These are phyloP conservation scores for Dendrobium nobile DNA, from an alignment of 106 monocot genomes.

Conservation along the genomic window DNA sequence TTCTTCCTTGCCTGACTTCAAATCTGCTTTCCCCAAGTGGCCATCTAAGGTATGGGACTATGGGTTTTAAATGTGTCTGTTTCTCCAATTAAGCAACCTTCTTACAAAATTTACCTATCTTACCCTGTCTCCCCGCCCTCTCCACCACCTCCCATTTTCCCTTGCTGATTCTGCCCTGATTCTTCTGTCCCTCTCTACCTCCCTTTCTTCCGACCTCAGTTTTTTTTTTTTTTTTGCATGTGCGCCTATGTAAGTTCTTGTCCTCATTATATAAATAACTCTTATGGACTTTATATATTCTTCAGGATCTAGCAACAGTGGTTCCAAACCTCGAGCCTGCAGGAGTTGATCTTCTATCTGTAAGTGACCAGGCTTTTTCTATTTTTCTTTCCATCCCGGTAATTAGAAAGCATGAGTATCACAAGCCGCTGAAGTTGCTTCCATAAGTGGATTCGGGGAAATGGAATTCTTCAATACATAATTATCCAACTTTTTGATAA, in stretches of 20 bases:
- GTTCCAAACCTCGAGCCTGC: slow-evolving; percentile 81
- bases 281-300: background rate
- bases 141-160: no score
- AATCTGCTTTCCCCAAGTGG: slow-evolving; percentile 58
- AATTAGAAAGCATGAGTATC: background rate
- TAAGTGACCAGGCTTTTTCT: slow-evolving; percentile 30
- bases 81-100: background rate
- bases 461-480: background rate
- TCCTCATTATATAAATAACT: background rate
- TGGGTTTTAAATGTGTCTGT: background rate
- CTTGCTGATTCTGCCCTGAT: no score
- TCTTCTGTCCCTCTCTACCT: background rate
- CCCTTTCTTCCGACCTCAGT: background rate
- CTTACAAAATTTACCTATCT: background rate
- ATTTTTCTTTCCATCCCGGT: background rate
- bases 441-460: background rate
- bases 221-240: background rate
- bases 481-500: background rate
- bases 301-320: slow-evolving; percentile 73
- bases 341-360: slow-evolving; percentile 91
- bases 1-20: slow-evolving; percentile 66
- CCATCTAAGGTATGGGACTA: slow-evolving; percentile 38
- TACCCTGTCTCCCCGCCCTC: background rate
- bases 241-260: background rate
- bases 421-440: background rate